These are phyloP conservation scores for Stachybotrys elegans DNA, from an alignment of 2,329 filamentous ascomycete genomes.

Conservation along the genomic window DNA sequence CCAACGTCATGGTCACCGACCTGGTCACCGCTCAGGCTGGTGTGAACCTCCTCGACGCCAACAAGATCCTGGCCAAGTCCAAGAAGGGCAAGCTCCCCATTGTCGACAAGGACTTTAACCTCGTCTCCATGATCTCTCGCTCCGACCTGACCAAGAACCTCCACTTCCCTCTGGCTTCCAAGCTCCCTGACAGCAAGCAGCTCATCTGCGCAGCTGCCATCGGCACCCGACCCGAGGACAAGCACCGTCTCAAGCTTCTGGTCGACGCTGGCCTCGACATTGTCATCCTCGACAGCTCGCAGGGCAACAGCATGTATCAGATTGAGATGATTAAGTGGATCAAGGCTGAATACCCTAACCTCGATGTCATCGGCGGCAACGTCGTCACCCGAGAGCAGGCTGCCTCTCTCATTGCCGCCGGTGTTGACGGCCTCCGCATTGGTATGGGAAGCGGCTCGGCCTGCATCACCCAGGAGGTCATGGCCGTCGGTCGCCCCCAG, in stretches of 20 bases:
- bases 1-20: constrained; percentile 91
- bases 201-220: constrained; percentile 93
- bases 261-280: constrained; percentile 94
- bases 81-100: constrained; percentile 99
- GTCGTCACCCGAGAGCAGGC: constrained; percentile 97
- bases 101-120: constrained; percentile 75
- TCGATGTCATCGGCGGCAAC: constrained; percentile 97
- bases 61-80: constrained; percentile 85
- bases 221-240: constrained; percentile 91
- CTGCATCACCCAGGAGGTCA: constrained; percentile 99
- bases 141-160: constrained; percentile 99
- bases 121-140: constrained; percentile 86
- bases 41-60: constrained; percentile 81
- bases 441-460: constrained; percentile 98
- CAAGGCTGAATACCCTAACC: constrained; percentile 76
- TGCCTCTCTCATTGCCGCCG: constrained; percentile 83
- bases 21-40: constrained; percentile 83
- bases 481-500: constrained; percentile 96
- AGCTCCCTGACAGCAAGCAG: constrained; percentile 95
- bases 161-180: constrained; percentile 92
- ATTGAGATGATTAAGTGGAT: constrained; percentile 97
- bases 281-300: constrained; percentile 90
- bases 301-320: constrained; percentile 98
- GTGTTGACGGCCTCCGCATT: constrained; percentile 93
- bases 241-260: constrained; percentile 75